Conservation (phyloP, 192 early-diverging fungal species). For the Rhizophagus prolifer region DNA sequence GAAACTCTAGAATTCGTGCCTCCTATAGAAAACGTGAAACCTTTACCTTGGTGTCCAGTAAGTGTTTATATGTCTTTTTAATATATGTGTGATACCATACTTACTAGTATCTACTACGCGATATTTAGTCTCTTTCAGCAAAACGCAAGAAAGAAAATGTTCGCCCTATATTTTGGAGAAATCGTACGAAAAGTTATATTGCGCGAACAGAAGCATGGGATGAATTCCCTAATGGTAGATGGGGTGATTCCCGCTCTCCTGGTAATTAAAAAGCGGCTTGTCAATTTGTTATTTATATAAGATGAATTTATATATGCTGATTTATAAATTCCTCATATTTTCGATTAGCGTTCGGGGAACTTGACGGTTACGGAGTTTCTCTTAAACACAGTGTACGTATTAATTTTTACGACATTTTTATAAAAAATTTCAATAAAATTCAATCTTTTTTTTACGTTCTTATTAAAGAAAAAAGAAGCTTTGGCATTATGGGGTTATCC, state of each 20-base stretch:
- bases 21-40: conserved; percentile 62
- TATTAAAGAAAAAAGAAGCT: conserved; percentile 51
- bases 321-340: neutral
- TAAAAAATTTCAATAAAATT: conserved; percentile 35
- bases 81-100: neutral
- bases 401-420: conserved; percentile 45
- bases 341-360: conserved; percentile 50
- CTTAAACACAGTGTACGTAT: conserved; percentile 60
- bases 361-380: conserved; percentile 72
- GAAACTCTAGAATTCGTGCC: conserved; percentile 70
- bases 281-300: neutral
- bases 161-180: conserved; percentile 98
- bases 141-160: conserved; percentile 93
- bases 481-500: conserved; percentile 83
- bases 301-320: neutral
- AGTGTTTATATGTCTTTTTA: conserved; percentile 23
- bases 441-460: conserved; percentile 46
- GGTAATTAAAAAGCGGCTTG: conserved; percentile 31
- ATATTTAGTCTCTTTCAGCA: conserved; percentile 40
- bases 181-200: conserved; percentile 91
- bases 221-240: conserved; percentile 98
- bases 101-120: conserved; percentile 1
- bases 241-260: conserved; percentile 95
- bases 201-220: conserved; percentile 83
- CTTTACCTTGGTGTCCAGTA: conserved; percentile 81